These are phyloP conservation scores for Pseudogymnoascus sp. DNA, from an alignment of 2,329 filamentous ascomycete genomes.

Conservation along the genomic window DNA sequence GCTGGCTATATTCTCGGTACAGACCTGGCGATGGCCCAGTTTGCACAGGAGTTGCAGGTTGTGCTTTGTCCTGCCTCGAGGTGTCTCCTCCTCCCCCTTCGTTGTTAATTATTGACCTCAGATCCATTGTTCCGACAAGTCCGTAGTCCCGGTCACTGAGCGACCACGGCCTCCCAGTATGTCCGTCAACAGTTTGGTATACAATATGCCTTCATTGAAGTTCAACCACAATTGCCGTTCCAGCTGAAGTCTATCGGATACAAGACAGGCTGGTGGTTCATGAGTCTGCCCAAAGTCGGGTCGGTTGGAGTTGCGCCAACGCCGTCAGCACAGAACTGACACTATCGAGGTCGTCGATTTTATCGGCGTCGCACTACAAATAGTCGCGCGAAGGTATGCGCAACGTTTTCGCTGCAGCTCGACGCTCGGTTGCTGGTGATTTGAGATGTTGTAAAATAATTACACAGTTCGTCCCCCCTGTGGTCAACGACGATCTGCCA, in stretches of 20 bases:
- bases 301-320: background rate
- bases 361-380: constrained; percentile 5
- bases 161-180: background rate
- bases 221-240: constrained; percentile 4
- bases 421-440: constrained; percentile 1
- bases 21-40: constrained; percentile 19
- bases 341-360: background rate
- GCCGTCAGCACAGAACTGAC: constrained; percentile 1
- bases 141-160: constrained; percentile 6
- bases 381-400: background rate
- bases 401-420: constrained; percentile 5
- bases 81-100: constrained; percentile 26
- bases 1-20: constrained; percentile 26
- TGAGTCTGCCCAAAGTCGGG: background rate
- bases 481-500: constrained; percentile 5
- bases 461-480: constrained; percentile 4
- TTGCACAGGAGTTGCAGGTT: constrained; percentile 27
- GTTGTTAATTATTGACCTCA: constrained; percentile 43
- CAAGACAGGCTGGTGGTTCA: background rate
- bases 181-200: background rate
- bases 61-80: constrained; percentile 19
- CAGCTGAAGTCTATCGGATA: constrained; percentile 4
- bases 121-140: constrained; percentile 34
- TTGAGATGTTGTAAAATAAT: constrained; percentile 7
- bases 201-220: constrained; percentile 2